phyloP scores from a whole-genome alignment of 495 filamentous ascomycete species.

The Chaetomium fimeti region DNA sequence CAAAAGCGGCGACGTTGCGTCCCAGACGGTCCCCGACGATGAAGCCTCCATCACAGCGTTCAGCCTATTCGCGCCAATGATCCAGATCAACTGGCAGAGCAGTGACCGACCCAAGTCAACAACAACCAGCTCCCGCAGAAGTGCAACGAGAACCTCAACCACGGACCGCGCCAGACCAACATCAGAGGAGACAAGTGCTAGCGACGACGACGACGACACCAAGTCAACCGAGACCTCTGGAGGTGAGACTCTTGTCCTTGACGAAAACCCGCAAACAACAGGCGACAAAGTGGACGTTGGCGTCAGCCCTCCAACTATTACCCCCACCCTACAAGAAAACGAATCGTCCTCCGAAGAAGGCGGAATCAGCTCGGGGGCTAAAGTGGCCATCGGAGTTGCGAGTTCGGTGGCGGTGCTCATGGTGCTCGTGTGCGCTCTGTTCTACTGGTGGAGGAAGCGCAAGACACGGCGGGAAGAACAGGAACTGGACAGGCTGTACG shows the following conservation, averaged over 20 bases:
- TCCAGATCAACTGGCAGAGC: conserved; percentile 41
- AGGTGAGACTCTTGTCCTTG: conserved; percentile 22
- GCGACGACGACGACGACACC: conserved; percentile 8
- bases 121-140: not conserved
- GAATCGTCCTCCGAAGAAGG: not conserved
- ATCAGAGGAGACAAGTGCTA: not conserved
- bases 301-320: not conserved
- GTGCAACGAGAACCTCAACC: not conserved
- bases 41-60: conserved; percentile 30
- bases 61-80: conserved; percentile 37
- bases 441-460: conserved; percentile 31
- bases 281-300: conserved; percentile 4
- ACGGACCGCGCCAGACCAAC: not conserved
- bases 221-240: not conserved
- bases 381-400: conserved; percentile 30
- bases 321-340: conserved; percentile 4
- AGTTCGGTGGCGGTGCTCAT: conserved; percentile 25
- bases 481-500: conserved; percentile 36
- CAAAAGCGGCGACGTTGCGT: conserved; percentile 22
- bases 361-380: conserved; percentile 16
- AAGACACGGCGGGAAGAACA: conserved; percentile 28
- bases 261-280: conserved; percentile 6
- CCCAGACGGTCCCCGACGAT: conserved; percentile 28
- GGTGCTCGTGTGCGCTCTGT: conserved; percentile 22
- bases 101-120: conserved; percentile 25